Evolutionary conservation across 2,329 filamentous ascomycete genomes (phyloP), one percentile per base, ranked within the genome.

Genomic region (Clonostachys sp.): DNA sequence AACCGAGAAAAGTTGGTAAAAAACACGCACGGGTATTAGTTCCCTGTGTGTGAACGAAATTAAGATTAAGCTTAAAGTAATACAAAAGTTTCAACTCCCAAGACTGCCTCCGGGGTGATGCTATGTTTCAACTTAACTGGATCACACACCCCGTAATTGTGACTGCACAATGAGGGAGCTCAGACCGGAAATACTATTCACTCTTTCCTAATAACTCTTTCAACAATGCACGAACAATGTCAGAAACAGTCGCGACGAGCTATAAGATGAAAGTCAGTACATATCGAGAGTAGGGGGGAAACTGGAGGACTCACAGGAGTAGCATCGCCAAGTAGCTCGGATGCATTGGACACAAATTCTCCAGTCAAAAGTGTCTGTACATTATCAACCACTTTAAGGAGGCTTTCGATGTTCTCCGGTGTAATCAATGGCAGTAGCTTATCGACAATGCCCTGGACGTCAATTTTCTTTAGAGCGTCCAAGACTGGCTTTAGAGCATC

Each of bases 291-390:
- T 17, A 24, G n/a, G 45, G 18, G 30, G 36, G 12, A 18, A 12
- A 34, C 30, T 20, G 24, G 13, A 18, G 8, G 40, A 51, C 64
- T 60, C 66, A 69, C 65, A 45, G 66, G 67, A 51, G 67, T 70
- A 5, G 67, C 67, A 48, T 71, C 67, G 30, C 63, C 65, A 53
- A 72, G 72, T 34, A 73, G 55, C 47, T 73, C 70, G 3, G 61
- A 61, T 40, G 69, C 70, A 50, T 73, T 66, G n/a, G 62, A 59
- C 8, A 73, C 66, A 51, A 73, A 73, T 2, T 61, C 58, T 24
- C 60, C 52, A 5, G 61, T 66, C 7, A 73, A 51, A 13, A 73
- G 55, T 18, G 55, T 50, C 46, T 68, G 63, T 1, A 68, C 70
- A 34, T 73, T 72, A 20, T 56, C 59, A 6, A 73, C 50, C 5